Conservation (phyloP, 1,284 basidiomycete genomes). For the Leccinum fuscescens region DNA sequence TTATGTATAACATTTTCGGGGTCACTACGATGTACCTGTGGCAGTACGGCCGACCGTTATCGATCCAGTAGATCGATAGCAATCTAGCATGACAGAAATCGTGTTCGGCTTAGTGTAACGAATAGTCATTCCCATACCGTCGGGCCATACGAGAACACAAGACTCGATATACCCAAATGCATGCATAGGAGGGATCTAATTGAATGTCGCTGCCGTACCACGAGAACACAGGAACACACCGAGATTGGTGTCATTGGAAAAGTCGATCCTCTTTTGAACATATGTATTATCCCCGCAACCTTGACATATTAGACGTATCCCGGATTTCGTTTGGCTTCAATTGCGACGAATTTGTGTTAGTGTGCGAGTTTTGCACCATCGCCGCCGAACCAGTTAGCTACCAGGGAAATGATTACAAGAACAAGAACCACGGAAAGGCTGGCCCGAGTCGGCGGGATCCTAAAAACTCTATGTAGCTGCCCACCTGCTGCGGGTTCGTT, state of each 20-base stretch:
- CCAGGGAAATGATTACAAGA: neutral
- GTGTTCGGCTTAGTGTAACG: neutral
- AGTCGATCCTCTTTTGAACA: slow-evolving; percentile 7
- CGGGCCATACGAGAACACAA: neutral
- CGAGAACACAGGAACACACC: slow-evolving; percentile 4
- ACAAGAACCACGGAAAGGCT: neutral
- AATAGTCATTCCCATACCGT: neutral
- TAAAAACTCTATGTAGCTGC: slow-evolving; percentile 31
- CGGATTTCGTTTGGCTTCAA: slow-evolving; percentile 1
- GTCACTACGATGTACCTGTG: neutral
- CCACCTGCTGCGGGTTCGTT: slow-evolving; percentile 14
- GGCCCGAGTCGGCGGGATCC: slow-evolving; percentile 17
- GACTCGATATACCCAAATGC: slow-evolving; percentile 6
- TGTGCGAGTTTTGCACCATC: slow-evolving; percentile 1
- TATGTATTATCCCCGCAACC: slow-evolving; percentile 4
- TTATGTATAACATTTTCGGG: neutral
- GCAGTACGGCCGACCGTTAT: slow-evolving; percentile 1
- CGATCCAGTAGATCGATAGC: neutral
- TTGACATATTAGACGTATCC: neutral
- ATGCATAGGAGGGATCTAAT: slow-evolving; percentile 1
- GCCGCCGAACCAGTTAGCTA: slow-evolving; percentile 3
- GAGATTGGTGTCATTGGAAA: neutral
- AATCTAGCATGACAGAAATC: neutral
- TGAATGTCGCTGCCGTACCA: slow-evolving; percentile 8
- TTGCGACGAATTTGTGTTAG: slow-evolving; percentile 8